phyloP scores from a whole-genome alignment of 176 grass and related monocot genomes.

The Dactylis glomerata region DNA sequence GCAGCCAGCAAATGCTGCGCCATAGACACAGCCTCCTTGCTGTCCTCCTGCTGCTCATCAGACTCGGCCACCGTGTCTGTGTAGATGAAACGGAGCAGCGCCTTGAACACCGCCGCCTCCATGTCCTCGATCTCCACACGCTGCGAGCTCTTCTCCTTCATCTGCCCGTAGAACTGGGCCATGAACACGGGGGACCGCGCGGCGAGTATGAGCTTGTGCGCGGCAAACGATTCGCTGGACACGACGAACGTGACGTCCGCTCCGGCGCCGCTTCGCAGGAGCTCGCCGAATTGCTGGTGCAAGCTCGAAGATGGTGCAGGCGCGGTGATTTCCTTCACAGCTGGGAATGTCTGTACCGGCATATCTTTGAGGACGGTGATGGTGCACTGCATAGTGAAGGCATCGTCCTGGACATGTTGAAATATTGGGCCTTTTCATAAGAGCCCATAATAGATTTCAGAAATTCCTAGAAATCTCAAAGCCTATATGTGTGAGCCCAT shows the following conservation, averaged over 20 bases:
- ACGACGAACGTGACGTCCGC: neutral
- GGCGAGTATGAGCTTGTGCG: neutral
- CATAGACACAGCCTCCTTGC: neutral
- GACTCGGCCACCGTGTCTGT: neutral
- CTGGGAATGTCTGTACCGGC: neutral
- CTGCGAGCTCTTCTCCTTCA: neutral
- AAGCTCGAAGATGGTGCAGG: neutral
- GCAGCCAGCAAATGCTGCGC: constrained; percentile 27
- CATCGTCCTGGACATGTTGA: neutral
- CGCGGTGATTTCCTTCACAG: neutral
- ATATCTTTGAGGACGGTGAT: neutral
- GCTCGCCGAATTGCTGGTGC: neutral
- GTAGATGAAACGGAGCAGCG: constrained; percentile 32
- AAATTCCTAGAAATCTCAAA: too few species aligned
- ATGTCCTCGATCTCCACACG: constrained; percentile 20
- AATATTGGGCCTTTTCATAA: too few species aligned
- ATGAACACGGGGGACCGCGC: neutral
- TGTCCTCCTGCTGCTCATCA: neutral
- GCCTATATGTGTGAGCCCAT: too few species aligned
- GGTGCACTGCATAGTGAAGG: neutral
- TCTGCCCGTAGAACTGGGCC: neutral
- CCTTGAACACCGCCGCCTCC: constrained; percentile 12
- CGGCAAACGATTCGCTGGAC: neutral
- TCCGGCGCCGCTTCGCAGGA: neutral
- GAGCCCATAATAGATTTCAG: too few species aligned